A percentile compares a stretch with the other conserved stretches of the same genome.
Conservation (phyloP, 2,329 filamentous ascomycete genomes). For the Colletotrichum simmondsii region DNA sequence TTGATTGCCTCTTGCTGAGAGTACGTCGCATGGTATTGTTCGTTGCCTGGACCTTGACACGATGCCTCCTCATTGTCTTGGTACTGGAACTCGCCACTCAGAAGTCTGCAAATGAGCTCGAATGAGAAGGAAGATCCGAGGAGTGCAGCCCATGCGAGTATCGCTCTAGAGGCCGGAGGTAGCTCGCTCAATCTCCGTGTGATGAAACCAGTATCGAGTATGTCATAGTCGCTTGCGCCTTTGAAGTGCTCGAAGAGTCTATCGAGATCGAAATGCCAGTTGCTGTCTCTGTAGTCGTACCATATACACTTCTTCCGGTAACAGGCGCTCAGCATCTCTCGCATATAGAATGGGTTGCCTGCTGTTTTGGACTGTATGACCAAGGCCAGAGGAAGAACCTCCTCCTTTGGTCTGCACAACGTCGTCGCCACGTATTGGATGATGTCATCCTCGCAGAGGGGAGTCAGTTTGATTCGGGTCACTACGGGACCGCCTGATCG, state of each 20-base stretch:
- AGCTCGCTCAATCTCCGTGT: conserved; percentile 81
- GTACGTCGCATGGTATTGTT: conserved; percentile 55
- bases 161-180: conserved; percentile 76
- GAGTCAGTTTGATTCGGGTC: conserved; percentile 77
- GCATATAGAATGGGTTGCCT: conserved; percentile 91
- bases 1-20: conserved; percentile 76
- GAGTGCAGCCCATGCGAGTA: conserved; percentile 88
- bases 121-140: conserved; percentile 89
- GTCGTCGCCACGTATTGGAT: conserved; percentile 85
- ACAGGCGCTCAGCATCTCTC: conserved; percentile 89
- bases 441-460: conserved; percentile 83
- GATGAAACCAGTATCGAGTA: conserved; percentile 86
- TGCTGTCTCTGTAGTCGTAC: conserved; percentile 86
- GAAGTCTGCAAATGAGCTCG: conserved; percentile 78
- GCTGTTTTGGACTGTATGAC: conserved; percentile 90
- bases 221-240: conserved; percentile 80
- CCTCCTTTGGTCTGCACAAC: conserved; percentile 77
- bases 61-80: conserved; percentile 55
- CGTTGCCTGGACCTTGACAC: conserved; percentile 41
- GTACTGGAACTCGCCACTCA: conserved; percentile 79
- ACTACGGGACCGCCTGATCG: conserved; percentile 63
- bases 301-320: conserved; percentile 89
- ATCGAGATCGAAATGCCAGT: conserved; percentile 89
- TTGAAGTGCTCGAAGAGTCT: conserved; percentile 87
- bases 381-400: conserved; percentile 80